Evolutionary conservation across 805 yeast genomes (phyloP).

Genomic region (Ogataea corticis): DNA sequence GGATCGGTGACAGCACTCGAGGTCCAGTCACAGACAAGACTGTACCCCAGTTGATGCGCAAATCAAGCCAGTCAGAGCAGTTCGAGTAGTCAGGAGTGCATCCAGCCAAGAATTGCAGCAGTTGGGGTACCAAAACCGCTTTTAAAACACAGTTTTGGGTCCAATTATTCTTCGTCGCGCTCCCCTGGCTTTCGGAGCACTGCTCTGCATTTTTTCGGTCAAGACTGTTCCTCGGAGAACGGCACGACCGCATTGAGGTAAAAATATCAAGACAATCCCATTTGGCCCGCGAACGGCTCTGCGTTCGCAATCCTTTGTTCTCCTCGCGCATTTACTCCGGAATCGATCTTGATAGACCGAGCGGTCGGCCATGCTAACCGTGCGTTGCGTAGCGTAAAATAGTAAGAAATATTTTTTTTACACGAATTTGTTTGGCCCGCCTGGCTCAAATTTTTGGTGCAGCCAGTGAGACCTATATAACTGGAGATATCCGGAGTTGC

Average conservation of each 20-base stretch:
- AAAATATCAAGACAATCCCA: too few species aligned
- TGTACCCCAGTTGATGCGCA: background rate
- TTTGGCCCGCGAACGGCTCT: slow-evolving; percentile 1
- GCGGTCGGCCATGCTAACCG: slow-evolving; percentile 4
- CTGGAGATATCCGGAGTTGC: background rate
- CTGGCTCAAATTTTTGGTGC: slow-evolving; percentile 5
- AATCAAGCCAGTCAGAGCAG: background rate
- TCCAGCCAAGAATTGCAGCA: background rate
- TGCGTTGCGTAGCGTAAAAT: background rate
- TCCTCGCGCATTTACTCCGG: slow-evolving; percentile 5
- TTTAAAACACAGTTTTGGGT: background rate
- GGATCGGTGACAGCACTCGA: background rate
- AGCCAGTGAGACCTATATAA: background rate
- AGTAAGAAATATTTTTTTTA: slow-evolving; percentile 1
- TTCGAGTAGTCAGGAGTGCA: background rate
- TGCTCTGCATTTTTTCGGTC: slow-evolving; percentile 19
- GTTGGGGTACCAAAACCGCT: background rate
- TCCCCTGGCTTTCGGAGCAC: slow-evolving; percentile 2
- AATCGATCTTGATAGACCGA: slow-evolving; percentile 5
- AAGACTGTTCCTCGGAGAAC: slow-evolving; percentile 12
- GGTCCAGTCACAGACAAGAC: background rate
- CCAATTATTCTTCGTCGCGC: background rate
- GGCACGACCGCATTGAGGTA: slow-evolving; percentile 3
- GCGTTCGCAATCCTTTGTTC: background rate
- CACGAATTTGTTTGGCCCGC: slow-evolving; percentile 6